A percentile compares a stretch with the other conserved stretches of the same genome.
Conservation (phyloP, 1,139 yeast genomes). For the Kurtzmaniella quercitrusa region DNA sequence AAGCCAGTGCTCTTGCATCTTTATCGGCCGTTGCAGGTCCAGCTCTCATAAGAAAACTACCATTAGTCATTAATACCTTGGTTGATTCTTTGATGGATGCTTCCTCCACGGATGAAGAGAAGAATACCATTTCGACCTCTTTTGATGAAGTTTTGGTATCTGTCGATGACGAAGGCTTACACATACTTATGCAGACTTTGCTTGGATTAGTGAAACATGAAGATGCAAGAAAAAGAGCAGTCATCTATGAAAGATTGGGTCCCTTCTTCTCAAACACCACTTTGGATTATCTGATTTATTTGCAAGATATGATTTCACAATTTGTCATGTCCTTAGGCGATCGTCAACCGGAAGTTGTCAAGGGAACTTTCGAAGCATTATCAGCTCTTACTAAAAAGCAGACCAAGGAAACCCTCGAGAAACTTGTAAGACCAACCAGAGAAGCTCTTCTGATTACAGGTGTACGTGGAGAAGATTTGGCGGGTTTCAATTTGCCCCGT, state of each 20-base stretch:
- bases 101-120: slow-evolving; percentile 31
- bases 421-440: slow-evolving; percentile 71
- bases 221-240: slow-evolving; percentile 60
- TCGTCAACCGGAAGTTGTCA: slow-evolving; percentile 49
- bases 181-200: slow-evolving; percentile 79
- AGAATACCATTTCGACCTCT: slow-evolving; percentile 45
- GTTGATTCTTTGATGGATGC: slow-evolving; percentile 53
- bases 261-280: slow-evolving; percentile 62
- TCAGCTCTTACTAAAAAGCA: slow-evolving; percentile 64
- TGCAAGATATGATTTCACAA: slow-evolving; percentile 69
- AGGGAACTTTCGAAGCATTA: slow-evolving; percentile 66
- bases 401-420: slow-evolving; percentile 71
- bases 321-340: slow-evolving; percentile 76
- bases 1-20: slow-evolving; percentile 83
- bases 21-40: slow-evolving; percentile 89
- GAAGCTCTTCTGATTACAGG: slow-evolving; percentile 71
- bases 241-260: slow-evolving; percentile 67
- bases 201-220: slow-evolving; percentile 75
- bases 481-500: slow-evolving; percentile 75
- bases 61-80: slow-evolving; percentile 67
- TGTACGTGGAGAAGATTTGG: slow-evolving; percentile 57
- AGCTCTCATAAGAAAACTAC: slow-evolving; percentile 69
- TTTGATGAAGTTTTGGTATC: slow-evolving; percentile 68
- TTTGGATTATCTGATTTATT: slow-evolving; percentile 70
- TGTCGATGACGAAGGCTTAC: slow-evolving; percentile 78